Base-by-base conservation (phyloP, 2,329 filamentous ascomycete species). In the Metarhizium rileyi region DNA sequence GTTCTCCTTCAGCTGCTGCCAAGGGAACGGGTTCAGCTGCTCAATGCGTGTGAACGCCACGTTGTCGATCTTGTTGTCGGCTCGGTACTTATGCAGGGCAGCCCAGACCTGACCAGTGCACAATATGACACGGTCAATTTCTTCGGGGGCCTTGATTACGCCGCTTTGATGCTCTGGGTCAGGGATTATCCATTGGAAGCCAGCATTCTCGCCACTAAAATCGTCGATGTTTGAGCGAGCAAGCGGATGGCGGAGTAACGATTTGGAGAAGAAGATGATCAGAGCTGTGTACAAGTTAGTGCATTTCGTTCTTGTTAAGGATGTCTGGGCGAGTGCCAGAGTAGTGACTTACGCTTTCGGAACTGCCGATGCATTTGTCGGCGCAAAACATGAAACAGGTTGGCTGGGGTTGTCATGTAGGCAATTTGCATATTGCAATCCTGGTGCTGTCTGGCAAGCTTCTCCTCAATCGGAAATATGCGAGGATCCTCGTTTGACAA, bases 371-470 rank as follows among this genome's bases (percentile, higher is more conserved):
- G 90, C 84, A 98, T 95, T 75, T 98, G 93, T 70, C 93, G 83
- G 67, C 93, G 87, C 56, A 98, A 80, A 58, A 93, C 84, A 72
- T 98, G 93, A 84, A 98, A 98, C 66, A 94, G 70, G 71, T 98
- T 98, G 57, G 91, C 80, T 26, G 93, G 93, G 44, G 86, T 87
- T n/a, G 93, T 98, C 82, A 94, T 90, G 77, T 93, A 95, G 50
- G 84, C 90, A 66, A 98, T 86, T 74, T 98, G 93, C 83, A 98
- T 95, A 75, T 98, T 98, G 78, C 90, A 95, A 73, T 98, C 93
- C 74, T 98, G 93, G 75, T 98, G 93, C 72, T 97, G 93, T 59
- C 93, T 89, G 49, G 94, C 84, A 53, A 97, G 81, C 77, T 93
- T 96, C 57, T 95, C 90, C 28, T 80, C 76, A 2, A 82, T 77